Conservation (phyloP, 2,329 filamentous ascomycete genomes). For the Spiromastix sp. region DNA sequence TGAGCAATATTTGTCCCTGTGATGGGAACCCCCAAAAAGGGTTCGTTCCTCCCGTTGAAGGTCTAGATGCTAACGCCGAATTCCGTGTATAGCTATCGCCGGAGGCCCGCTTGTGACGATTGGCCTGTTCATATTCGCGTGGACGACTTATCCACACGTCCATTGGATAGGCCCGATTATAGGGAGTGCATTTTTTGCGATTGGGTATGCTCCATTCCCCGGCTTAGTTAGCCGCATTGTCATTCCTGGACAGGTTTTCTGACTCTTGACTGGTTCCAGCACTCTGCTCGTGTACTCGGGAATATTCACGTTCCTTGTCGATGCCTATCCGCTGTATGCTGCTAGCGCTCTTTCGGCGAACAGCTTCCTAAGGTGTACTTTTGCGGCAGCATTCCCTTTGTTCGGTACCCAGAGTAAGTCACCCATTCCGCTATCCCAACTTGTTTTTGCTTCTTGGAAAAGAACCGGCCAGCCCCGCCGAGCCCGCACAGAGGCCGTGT, state of each 20-base stretch:
- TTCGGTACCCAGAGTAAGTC: slow-evolving; percentile 53
- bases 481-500: no score
- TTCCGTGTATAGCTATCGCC: slow-evolving; percentile 39
- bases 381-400: slow-evolving; percentile 68
- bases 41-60: no score
- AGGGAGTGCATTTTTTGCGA: slow-evolving; percentile 59
- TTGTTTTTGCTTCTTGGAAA: not conserved
- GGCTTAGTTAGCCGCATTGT: not conserved
- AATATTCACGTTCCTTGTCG: slow-evolving; percentile 79
- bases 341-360: slow-evolving; percentile 68
- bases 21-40: no score
- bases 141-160: slow-evolving; percentile 63
- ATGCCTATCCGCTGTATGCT: slow-evolving; percentile 40
- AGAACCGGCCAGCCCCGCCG: no score
- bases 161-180: slow-evolving; percentile 71
- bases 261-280: slow-evolving; percentile 32
- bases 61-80: no score
- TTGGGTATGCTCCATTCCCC: slow-evolving; percentile 45
- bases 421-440: not conserved
- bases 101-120: slow-evolving; percentile 71
- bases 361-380: slow-evolving; percentile 64
- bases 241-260: not conserved
- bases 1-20: no score
- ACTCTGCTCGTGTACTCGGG: slow-evolving; percentile 71
- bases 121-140: slow-evolving; percentile 81